phyloP scores from a whole-genome alignment of 345 rosid species.

The Gossypium stocksii region DNA sequence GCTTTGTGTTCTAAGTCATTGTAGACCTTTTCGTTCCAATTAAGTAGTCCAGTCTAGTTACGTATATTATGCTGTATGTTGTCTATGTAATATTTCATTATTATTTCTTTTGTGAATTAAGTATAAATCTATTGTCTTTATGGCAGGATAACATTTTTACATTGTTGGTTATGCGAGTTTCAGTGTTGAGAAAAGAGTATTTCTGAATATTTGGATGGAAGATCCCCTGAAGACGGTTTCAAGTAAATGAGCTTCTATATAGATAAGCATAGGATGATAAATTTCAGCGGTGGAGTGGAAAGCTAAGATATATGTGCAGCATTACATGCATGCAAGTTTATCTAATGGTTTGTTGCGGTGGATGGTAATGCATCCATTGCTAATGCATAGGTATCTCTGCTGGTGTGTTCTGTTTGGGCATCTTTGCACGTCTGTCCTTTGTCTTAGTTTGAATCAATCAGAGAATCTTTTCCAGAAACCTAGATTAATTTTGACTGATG shows the following conservation, averaged over 20 bases:
- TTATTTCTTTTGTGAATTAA: neutral
- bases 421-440: conserved; percentile 27
- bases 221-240: conserved; percentile 2
- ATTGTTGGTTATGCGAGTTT: neutral
- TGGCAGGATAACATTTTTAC: conserved; percentile 1
- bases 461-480: conserved; percentile 22
- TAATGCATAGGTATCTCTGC: conserved; percentile 38
- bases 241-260: neutral
- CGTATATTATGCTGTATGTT: neutral
- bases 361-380: conserved; percentile 36
- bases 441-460: conserved; percentile 31
- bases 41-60: neutral
- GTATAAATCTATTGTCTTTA: neutral
- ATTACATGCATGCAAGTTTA: neutral
- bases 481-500: conserved; percentile 28
- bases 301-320: conserved; percentile 15
- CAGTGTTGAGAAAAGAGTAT: neutral
- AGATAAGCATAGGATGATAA: conserved; percentile 1
- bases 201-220: neutral
- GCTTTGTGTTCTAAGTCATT: neutral
- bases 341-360: neutral
- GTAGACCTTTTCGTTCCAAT: neutral
- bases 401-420: conserved; percentile 47
- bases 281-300: neutral
- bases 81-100: neutral